A percentile compares a stretch with the other conserved stretches of the same genome.
These are phyloP conservation scores for Phialophora expanda DNA, from an alignment of 2,329 filamentous ascomycete genomes.

Conservation along the genomic window DNA sequence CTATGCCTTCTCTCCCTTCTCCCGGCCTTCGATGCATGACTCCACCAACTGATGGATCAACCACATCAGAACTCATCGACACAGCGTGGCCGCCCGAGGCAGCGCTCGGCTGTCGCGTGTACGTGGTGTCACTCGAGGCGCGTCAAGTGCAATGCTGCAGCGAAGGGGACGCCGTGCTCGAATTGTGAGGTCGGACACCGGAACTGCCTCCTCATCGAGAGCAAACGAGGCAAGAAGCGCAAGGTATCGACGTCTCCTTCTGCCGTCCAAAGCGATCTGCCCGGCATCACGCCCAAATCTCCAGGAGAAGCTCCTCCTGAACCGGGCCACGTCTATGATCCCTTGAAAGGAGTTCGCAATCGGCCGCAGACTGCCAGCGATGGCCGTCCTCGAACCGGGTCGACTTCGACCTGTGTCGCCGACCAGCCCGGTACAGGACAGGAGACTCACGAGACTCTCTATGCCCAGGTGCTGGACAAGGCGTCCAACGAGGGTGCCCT, in stretches of 20 bases:
- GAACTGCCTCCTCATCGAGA: constrained; percentile 40
- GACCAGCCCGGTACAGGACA: constrained; percentile 24
- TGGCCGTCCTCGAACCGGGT: constrained; percentile 4
- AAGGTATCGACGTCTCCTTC: constrained; percentile 28
- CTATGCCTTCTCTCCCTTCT: constrained; percentile 25
- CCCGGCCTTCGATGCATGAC: constrained; percentile 12
- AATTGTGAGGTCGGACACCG: constrained; percentile 36
- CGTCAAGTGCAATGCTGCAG: constrained; percentile 40
- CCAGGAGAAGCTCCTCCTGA: constrained; percentile 2
- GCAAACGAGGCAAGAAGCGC: constrained; percentile 39
- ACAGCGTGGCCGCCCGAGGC: constrained; percentile 31
- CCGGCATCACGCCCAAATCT: constrained; percentile 14
- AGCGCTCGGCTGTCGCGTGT: constrained; percentile 38
- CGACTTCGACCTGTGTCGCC: constrained; percentile 20
- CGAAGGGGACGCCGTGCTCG: constrained; percentile 38
- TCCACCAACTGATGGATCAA: constrained; percentile 28
- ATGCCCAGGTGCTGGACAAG: constrained; percentile 32
- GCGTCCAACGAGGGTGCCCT: constrained; percentile 21
- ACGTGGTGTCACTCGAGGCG: constrained; percentile 40
- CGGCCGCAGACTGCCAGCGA: constrained; percentile 12
- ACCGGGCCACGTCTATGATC: constrained; percentile 31
- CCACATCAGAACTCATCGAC: constrained; percentile 29
- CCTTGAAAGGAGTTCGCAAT: constrained; percentile 24
- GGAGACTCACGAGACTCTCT: constrained; percentile 30
- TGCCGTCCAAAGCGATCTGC: constrained; percentile 17